Evolutionary conservation across 257 asterid genomes (phyloP).

Genomic region (Salvia hispanica): DNA sequence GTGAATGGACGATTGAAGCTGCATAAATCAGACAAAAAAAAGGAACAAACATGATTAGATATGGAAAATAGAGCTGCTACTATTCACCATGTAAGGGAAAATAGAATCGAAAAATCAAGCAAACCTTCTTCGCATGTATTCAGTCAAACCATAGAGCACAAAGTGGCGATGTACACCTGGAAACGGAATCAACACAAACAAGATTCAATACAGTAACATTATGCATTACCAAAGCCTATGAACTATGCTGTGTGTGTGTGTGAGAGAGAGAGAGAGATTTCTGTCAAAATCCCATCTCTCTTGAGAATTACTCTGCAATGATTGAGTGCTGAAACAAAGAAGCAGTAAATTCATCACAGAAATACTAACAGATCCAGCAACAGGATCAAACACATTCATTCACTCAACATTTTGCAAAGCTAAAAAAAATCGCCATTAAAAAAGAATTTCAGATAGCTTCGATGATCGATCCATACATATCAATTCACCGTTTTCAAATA

Average conservation of each 20-base stretch:
- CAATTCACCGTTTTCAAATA: not conserved
- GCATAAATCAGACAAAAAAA: constrained; percentile 28
- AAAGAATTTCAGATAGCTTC: not conserved
- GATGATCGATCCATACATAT: constrained; percentile 8
- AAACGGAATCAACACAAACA: constrained; percentile 21
- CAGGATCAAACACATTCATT: constrained; percentile 6
- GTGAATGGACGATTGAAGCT: constrained; percentile 80
- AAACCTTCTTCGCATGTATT: constrained; percentile 73
- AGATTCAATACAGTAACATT: constrained; percentile 4
- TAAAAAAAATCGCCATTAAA: not conserved
- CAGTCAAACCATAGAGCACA: constrained; percentile 56
- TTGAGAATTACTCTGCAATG: not conserved
- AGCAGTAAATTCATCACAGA: not conserved
- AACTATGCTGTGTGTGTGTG: not conserved
- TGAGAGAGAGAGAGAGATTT: not conserved
- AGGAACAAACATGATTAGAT: not conserved
- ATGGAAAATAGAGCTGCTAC: not conserved
- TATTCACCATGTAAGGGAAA: constrained; percentile 5
- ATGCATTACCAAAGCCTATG: not conserved
- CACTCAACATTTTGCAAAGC: not conserved
- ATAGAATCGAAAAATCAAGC: constrained; percentile 15
- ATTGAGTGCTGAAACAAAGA: not conserved
- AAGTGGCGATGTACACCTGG: constrained; percentile 86
- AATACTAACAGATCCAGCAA: not conserved
- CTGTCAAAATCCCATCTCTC: not conserved